phyloP scores from a whole-genome alignment of 306 rosid species.

The Hippophae gyantsensis region DNA sequence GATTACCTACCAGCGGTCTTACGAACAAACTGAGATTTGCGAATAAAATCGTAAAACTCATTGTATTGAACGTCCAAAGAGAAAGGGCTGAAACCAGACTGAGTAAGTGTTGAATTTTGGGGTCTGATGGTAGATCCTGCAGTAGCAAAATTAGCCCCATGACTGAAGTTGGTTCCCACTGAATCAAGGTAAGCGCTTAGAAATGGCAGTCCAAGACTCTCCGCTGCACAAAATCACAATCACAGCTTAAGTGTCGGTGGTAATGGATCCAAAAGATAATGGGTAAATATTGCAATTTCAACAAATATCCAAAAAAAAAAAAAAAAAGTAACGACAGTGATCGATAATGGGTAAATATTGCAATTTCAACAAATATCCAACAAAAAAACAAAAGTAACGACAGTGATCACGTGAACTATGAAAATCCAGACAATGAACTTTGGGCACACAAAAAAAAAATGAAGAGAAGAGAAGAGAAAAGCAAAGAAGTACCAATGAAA shows the following conservation, averaged over 20 bases:
- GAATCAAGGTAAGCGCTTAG: slow-evolving; percentile 65
- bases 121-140: slow-evolving; percentile 66
- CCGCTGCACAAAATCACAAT: slow-evolving; percentile 23
- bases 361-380: no score
- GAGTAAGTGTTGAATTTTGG: slow-evolving; percentile 47
- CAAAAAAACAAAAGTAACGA: no score
- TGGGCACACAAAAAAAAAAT: not conserved
- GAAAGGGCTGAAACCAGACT: slow-evolving; percentile 63
- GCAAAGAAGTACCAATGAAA: slow-evolving; percentile 39
- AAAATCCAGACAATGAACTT: no score
- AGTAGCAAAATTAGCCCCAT: slow-evolving; percentile 75
- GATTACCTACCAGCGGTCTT: slow-evolving; percentile 18
- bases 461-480: no score
- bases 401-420: no score
- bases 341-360: not conserved
- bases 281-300: not conserved
- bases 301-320: no score
- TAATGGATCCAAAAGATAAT: not conserved
- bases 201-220: slow-evolving; percentile 40
- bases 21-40: slow-evolving; percentile 36
- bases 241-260: slow-evolving; percentile 13
- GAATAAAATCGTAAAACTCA: slow-evolving; percentile 47
- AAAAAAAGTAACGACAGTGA: no score
- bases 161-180: slow-evolving; percentile 53
- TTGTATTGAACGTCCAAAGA: slow-evolving; percentile 51